Conservation (phyloP, 768 basidiomycete genomes). For the Pleurotus djamor region DNA sequence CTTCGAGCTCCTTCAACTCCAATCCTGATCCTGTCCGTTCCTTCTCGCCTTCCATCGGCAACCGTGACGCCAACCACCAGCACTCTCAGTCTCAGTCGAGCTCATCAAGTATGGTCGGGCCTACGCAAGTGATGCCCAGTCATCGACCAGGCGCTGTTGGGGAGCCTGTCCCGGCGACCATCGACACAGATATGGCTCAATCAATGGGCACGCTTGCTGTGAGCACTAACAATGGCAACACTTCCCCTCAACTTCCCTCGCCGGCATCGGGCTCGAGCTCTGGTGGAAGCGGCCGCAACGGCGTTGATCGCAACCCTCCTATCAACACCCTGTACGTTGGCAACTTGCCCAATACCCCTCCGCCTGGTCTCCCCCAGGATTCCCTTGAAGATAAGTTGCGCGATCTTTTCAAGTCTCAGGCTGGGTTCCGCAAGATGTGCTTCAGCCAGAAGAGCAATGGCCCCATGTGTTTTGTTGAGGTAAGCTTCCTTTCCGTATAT, state of each 20-base stretch:
- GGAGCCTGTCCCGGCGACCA: slow-evolving; percentile 12
- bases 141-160: slow-evolving; percentile 14
- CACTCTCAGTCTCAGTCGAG: slow-evolving; percentile 24
- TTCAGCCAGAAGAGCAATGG: slow-evolving; percentile 97
- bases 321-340: slow-evolving; percentile 99
- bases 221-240: slow-evolving; percentile 50
- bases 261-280: slow-evolving; percentile 66
- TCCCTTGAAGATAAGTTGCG: slow-evolving; percentile 87
- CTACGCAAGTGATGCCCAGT: slow-evolving; percentile 19
- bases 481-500: slow-evolving; percentile 47
- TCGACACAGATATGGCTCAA: slow-evolving; percentile 30
- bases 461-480: slow-evolving; percentile 99
- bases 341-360: slow-evolving; percentile 83
- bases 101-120: slow-evolving; percentile 26
- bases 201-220: slow-evolving; percentile 49
- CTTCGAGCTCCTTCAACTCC: slow-evolving; percentile 2
- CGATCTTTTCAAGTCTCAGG: slow-evolving; percentile 73
- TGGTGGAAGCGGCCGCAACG: slow-evolving; percentile 35
- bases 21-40: slow-evolving; percentile 6
- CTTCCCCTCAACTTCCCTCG: slow-evolving; percentile 75
- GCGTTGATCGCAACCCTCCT: slow-evolving; percentile 91
- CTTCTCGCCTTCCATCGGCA: slow-evolving; percentile 8
- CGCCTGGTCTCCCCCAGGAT: slow-evolving; percentile 70
- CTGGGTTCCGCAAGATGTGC: slow-evolving; percentile 89
- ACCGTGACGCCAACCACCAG: slow-evolving; percentile 11